Base-by-base conservation (phyloP, 176 grass and related monocot genomes). In the Cocos nucifera region DNA sequence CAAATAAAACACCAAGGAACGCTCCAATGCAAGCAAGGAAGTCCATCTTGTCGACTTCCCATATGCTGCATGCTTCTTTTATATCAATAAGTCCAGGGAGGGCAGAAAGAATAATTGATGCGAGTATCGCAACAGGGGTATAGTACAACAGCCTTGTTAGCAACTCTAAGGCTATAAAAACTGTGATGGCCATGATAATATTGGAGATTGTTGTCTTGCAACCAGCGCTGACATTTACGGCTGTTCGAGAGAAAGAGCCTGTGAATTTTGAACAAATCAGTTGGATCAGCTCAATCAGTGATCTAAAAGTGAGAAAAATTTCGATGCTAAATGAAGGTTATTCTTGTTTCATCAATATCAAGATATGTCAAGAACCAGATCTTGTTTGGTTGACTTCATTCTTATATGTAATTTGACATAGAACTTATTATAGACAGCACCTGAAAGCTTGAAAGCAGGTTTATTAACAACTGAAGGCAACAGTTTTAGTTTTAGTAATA, bases 41-140 rank as follows among this genome's bases (percentile, higher is more conserved):
- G 73, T 98, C 93, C 84, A 88, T 98, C 69, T 98, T 98, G 64
- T 98, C 93, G 1, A 98, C 56, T 51, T 83, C 86, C 78, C 87
- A 98, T 54, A 98, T 88, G 30, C 30, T 88, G 70, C 20, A 73
- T 18, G 84, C 87, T 76, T 92, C 84, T 52, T 88, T 86, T 16
- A 88, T 57, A 67, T 98, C 81, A 18, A 98, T 88, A 57, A 98
- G 72, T 14, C 93, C 93, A 0, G 93, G 93, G 25, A 98, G 81
- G 3, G 93, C 93, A 0, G 93, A 98, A 10, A 98, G 70, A 19
- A 98, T 98, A 54, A 98, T 97, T 51, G 93, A 97, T 17, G 93
- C 87, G 0, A 97, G 87, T 57, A 97, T 89, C 17, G 93, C 81
- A n/a, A 97, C 72, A 17, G 93, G 93, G 0, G 93, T 97, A 66